Percentiles rank a stretch among this genome's conserved stretches.
These are phyloP conservation scores for Penicillium sp. DNA, from an alignment of 2,329 filamentous ascomycete species.

Conservation along the genomic window DNA sequence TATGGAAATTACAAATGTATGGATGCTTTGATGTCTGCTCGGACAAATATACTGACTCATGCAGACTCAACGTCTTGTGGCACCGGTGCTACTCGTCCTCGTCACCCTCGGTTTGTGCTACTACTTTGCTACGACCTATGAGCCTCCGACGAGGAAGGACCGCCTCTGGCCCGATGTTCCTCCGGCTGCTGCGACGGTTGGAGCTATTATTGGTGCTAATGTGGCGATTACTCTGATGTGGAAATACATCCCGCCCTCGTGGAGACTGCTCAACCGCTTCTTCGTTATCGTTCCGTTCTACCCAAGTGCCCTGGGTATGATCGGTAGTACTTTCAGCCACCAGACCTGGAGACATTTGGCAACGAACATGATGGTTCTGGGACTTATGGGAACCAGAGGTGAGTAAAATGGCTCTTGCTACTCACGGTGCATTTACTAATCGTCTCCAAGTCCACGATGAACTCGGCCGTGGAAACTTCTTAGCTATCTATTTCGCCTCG, in stretches of 20 bases:
- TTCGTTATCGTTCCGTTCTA: constrained; percentile 51
- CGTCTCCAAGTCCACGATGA: constrained; percentile 30
- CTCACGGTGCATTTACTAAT: background rate
- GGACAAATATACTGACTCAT: background rate
- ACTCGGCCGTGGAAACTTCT: constrained; percentile 53
- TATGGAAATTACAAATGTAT: constrained; percentile 36
- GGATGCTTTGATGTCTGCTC: constrained; percentile 1
- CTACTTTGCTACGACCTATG: constrained; percentile 47
- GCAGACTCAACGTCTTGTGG: constrained; percentile 45
- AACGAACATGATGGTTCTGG: constrained; percentile 53
- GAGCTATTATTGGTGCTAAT: constrained; percentile 50
- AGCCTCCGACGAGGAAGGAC: constrained; percentile 45
- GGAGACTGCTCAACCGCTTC: constrained; percentile 54
- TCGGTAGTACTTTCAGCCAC: constrained; percentile 57
- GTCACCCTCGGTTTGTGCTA: constrained; percentile 42
- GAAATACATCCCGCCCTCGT: constrained; percentile 49
- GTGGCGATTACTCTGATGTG: constrained; percentile 49
- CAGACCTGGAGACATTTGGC: constrained; percentile 50
- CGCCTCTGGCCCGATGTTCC: constrained; percentile 49
- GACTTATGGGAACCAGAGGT: constrained; percentile 51
- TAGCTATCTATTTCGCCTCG: constrained; percentile 49
- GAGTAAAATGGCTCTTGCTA: constrained; percentile 13
- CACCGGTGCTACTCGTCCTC: constrained; percentile 40
- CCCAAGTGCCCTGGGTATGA: constrained; percentile 49
- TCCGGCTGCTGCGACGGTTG: constrained; percentile 50